Conservation (phyloP, 805 yeast genomes). For the Candida alai region DNA sequence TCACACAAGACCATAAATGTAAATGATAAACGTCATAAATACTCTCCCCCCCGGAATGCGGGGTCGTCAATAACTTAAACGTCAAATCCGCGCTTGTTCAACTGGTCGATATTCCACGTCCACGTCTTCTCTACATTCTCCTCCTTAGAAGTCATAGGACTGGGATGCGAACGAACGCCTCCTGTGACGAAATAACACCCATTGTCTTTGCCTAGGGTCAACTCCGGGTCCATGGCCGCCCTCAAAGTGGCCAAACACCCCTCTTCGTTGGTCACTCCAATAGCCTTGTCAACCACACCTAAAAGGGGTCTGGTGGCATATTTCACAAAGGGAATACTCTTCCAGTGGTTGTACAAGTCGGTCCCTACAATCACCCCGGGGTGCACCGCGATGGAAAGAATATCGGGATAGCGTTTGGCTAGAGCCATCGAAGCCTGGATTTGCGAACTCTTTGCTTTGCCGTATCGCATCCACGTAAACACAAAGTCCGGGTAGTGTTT, state of each 20-base stretch:
- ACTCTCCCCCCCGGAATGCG: not conserved
- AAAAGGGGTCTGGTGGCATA: slow-evolving; percentile 14
- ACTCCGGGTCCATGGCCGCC: slow-evolving; percentile 27
- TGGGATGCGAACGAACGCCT: slow-evolving; percentile 23
- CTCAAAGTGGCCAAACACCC: slow-evolving; percentile 32
- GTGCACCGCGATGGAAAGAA: slow-evolving; percentile 32
- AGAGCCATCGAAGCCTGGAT: slow-evolving; percentile 29
- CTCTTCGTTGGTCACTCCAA: slow-evolving; percentile 30
- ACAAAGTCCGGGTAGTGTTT: slow-evolving; percentile 21
- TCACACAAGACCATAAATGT: no score
- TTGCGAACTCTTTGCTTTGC: slow-evolving; percentile 29
- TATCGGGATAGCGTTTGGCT: slow-evolving; percentile 25
- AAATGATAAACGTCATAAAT: no score
- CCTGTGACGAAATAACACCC: slow-evolving; percentile 33
- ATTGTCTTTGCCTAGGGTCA: slow-evolving; percentile 19
- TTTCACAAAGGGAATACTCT: slow-evolving; percentile 21
- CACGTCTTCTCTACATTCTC: slow-evolving; percentile 23
- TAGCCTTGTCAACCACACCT: slow-evolving; percentile 12
- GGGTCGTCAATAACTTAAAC: not conserved
- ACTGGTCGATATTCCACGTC: slow-evolving; percentile 22
- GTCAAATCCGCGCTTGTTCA: slow-evolving; percentile 15
- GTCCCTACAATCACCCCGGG: slow-evolving; percentile 38
- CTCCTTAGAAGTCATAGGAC: slow-evolving; percentile 20
- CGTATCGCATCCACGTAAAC: slow-evolving; percentile 33
- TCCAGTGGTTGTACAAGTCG: slow-evolving; percentile 29